Conservation (phyloP, 106 monocot genomes). For the Narthecium ossifragum region DNA sequence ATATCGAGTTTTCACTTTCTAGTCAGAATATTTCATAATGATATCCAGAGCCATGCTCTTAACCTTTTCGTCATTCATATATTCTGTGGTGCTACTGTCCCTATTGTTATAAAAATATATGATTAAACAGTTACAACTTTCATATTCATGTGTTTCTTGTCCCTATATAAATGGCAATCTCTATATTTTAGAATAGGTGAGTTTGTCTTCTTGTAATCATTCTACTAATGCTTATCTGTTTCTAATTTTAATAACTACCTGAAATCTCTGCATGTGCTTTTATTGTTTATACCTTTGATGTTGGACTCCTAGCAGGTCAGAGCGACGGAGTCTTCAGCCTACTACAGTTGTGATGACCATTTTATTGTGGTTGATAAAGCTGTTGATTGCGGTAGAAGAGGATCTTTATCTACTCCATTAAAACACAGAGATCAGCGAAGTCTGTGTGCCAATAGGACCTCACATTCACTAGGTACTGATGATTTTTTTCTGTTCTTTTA, state of each 20-base stretch:
- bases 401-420: conserved; percentile 5
- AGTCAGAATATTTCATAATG: no score
- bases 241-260: not conserved
- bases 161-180: no score
- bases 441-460: conserved; percentile 8
- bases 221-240: not conserved
- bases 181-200: no score
- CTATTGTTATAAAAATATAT: no score
- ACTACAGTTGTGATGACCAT: conserved; percentile 69
- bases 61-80: no score
- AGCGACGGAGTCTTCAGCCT: conserved; percentile 45
- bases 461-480: conserved; percentile 29
- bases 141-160: no score
- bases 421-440: conserved; percentile 13
- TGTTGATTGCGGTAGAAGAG: conserved; percentile 47
- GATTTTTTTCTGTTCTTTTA: no score
- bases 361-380: conserved; percentile 72
- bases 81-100: no score
- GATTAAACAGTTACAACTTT: no score
- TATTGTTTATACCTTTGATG: conserved; percentile 7
- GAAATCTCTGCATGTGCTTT: not conserved
- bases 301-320: no score
- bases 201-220: not conserved
- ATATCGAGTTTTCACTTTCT: no score
- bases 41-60: no score